Conservation (phyloP, 176 grass and related monocot genomes). For the Panicum miliaceum region DNA sequence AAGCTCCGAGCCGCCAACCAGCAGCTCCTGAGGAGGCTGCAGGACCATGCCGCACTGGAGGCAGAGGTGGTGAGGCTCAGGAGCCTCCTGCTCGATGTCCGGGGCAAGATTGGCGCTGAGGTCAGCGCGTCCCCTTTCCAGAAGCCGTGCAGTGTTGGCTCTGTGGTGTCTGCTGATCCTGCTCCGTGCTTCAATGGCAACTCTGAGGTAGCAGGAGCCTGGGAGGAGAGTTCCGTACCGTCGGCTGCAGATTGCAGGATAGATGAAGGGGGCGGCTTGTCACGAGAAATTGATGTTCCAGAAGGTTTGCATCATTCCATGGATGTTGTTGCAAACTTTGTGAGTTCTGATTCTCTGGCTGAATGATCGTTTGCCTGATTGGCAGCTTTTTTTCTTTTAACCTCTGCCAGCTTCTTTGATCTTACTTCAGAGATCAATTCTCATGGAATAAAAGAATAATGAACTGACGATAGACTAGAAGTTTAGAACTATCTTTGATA, state of each 20-base stretch:
- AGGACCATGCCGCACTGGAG: constrained; percentile 65
- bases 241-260: constrained; percentile 21
- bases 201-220: constrained; percentile 35
- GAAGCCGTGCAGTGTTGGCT: constrained; percentile 54
- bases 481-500: background rate
- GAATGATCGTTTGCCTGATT: constrained; percentile 29
- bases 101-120: constrained; percentile 79
- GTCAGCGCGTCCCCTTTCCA: constrained; percentile 54
- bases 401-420: background rate
- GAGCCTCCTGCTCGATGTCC: constrained; percentile 77
- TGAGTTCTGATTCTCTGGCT: constrained; percentile 46
- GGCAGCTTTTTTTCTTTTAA: background rate
- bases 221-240: constrained; percentile 47
- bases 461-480: background rate
- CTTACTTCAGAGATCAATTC: background rate
- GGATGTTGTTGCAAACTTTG: constrained; percentile 45
- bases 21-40: constrained; percentile 65
- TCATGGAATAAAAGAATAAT: constrained; percentile 19
- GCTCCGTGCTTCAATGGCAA: constrained; percentile 44
- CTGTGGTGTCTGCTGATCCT: constrained; percentile 40
- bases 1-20: constrained; percentile 73
- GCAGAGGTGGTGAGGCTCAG: constrained; percentile 73
- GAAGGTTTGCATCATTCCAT: constrained; percentile 40
- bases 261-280: constrained; percentile 5
- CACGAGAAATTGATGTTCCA: constrained; percentile 27